Conservation (phyloP, 83 land plant species). For the Picea mariana region DNA sequence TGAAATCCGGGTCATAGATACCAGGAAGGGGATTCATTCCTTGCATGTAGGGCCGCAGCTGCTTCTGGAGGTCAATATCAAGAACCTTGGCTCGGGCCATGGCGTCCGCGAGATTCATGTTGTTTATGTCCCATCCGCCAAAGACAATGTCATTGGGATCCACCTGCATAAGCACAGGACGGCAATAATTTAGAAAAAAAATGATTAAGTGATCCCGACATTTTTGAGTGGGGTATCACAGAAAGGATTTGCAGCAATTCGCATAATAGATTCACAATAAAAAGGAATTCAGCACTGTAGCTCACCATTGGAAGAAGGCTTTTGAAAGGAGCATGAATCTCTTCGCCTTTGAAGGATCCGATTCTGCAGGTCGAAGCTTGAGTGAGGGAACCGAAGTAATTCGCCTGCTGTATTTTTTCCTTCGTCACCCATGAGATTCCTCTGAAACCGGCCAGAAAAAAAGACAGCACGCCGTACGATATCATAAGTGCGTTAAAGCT, state of each 20-base stretch:
- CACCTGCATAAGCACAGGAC: neutral
- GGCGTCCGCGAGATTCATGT: slow-evolving; percentile 50
- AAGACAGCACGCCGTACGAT: too few species aligned
- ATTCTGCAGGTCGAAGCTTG: slow-evolving; percentile 90
- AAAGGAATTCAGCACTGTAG: slow-evolving; percentile 66
- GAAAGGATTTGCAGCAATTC: too few species aligned
- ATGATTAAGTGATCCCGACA: too few species aligned
- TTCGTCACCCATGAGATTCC: slow-evolving; percentile 97
- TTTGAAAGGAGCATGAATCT: too few species aligned
- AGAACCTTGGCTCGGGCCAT: slow-evolving; percentile 48
- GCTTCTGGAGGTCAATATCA: slow-evolving; percentile 32
- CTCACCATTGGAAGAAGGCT: slow-evolving; percentile 14
- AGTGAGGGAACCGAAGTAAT: slow-evolving; percentile 94
- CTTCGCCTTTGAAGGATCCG: slow-evolving; percentile 24
- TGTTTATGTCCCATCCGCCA: slow-evolving; percentile 28
- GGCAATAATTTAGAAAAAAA: neutral
- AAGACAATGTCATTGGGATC: slow-evolving; percentile 37
- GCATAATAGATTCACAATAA: too few species aligned
- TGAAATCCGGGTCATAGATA: slow-evolving; percentile 75
- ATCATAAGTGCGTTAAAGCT: too few species aligned
- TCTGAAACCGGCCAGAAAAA: slow-evolving; percentile 14
- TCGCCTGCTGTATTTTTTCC: slow-evolving; percentile 89
- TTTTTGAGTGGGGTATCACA: too few species aligned
- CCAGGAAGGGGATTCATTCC: too few species aligned
- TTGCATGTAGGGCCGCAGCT: too few species aligned